Conservation (phyloP, 129 eudicot species). For the Arctium lappa region DNA sequence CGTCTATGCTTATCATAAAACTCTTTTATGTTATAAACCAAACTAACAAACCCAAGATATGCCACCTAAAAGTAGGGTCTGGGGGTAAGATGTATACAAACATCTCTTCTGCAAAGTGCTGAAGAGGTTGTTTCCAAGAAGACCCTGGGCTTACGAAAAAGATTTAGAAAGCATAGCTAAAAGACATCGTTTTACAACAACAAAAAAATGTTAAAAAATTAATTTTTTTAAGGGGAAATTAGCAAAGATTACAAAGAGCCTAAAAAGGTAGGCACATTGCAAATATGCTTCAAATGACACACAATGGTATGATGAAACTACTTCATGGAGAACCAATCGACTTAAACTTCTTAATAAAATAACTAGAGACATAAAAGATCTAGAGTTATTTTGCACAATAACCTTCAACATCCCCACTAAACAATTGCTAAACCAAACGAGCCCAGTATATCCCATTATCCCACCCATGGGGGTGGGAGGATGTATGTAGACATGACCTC, state of each 20-base stretch:
- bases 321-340: not conserved
- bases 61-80: not conserved
- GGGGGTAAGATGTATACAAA: not conserved
- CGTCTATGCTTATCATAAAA: not conserved
- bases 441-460: not conserved
- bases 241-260: not conserved
- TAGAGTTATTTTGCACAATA: not conserved
- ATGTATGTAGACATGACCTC: not conserved
- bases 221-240: not conserved
- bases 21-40: not conserved
- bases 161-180: not conserved
- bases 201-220: no score
- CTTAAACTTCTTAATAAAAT: not conserved
- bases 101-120: not conserved
- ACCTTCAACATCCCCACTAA: not conserved
- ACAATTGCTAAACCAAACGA: not conserved
- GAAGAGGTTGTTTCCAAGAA: not conserved
- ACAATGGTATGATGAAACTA: not conserved
- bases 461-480: not conserved
- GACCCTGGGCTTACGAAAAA: not conserved
- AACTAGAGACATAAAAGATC: not conserved
- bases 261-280: not conserved
- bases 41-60: not conserved
- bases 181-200: not conserved
- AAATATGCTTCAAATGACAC: not conserved